Percentiles rank a stretch among this genome's conserved stretches.
phyloP scores from a whole-genome alignment of 1,284 basidiomycete genomes.

The Amylostereum areolatum region DNA sequence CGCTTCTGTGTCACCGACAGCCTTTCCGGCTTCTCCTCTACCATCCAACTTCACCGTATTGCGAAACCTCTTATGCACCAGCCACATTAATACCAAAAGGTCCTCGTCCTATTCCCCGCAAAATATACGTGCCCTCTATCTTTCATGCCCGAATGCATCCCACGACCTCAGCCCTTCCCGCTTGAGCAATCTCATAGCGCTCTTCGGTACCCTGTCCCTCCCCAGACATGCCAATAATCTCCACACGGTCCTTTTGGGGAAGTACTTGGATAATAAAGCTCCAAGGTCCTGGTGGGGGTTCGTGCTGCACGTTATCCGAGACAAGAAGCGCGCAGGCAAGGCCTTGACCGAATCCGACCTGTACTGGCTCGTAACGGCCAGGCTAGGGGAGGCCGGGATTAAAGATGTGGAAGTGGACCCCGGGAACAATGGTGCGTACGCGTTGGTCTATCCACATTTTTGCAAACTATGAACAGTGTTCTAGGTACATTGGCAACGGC shows the following conservation, averaged over 20 bases:
- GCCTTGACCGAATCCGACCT: conserved; percentile 26
- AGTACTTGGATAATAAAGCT: conserved; percentile 12
- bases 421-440: conserved; percentile 7
- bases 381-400: conserved; percentile 1
- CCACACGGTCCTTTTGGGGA: conserved; percentile 9
- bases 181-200: conserved; percentile 30
- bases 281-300: conserved; percentile 30
- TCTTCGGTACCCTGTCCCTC: conserved; percentile 40
- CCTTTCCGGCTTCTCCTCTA: too few species aligned
- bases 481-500: conserved; percentile 14
- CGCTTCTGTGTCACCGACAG: too few species aligned
- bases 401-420: conserved; percentile 5
- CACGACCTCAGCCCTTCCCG: conserved; percentile 22
- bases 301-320: conserved; percentile 16
- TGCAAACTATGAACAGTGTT: conserved; percentile 12
- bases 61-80: too few species aligned
- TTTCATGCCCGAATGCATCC: conserved; percentile 20
- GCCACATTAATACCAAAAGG: too few species aligned
- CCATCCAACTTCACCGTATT: too few species aligned
- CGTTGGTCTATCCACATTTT: too few species aligned
- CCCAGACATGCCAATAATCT: conserved; percentile 13
- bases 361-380: conserved; percentile 36
- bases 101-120: too few species aligned
- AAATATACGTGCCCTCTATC: conserved; percentile 33
- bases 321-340: conserved; percentile 23